A percentile compares a stretch with the other conserved stretches of the same genome.
Conservation (phyloP, 2,329 filamentous ascomycete genomes). For the Xylariomycetidae sp. region DNA sequence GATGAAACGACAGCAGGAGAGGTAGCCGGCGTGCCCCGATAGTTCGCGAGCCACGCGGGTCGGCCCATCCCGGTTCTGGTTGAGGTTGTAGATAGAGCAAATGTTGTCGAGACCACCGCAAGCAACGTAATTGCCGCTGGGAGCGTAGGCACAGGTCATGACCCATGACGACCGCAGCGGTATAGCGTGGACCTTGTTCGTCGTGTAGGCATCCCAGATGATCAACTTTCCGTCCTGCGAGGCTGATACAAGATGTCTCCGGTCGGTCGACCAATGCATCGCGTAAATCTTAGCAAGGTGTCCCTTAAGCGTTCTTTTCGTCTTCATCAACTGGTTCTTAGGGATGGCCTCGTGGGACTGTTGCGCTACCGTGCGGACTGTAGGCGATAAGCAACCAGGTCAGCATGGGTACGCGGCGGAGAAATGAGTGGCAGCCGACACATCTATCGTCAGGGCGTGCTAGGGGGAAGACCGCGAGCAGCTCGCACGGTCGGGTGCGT, state of each 20-base stretch:
- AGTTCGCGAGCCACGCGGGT: constrained; percentile 93
- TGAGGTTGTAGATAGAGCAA: constrained; percentile 99
- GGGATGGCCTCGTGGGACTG: constrained; percentile 89
- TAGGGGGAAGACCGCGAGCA: too few relatives aligned
- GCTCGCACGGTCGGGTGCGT: too few relatives aligned
- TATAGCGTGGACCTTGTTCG: constrained; percentile 98
- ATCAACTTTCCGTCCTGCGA: constrained; percentile 99
- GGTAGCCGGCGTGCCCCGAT: constrained; percentile 93
- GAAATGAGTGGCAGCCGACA: too few relatives aligned
- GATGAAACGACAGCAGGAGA: constrained; percentile 98
- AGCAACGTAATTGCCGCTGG: constrained; percentile 95
- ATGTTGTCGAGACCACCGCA: constrained; percentile 99
- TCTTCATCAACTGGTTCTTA: constrained; percentile 90
- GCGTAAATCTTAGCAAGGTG: constrained; percentile 99
- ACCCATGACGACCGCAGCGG: constrained; percentile 97
- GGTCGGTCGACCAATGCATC: constrained; percentile 99
- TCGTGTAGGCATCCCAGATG: constrained; percentile 99
- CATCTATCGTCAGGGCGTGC: too few relatives aligned
- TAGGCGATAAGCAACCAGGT: constrained; percentile 7
- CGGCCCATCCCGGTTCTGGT: constrained; percentile 88
- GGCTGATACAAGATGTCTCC: constrained; percentile 92
- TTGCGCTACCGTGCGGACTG: constrained; percentile 88
- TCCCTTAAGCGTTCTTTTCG: constrained; percentile 92
- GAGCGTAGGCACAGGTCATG: constrained; percentile 99
- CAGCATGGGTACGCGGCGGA: constrained; percentile 4